Base-by-base conservation (phyloP, 176 grass and related monocot genomes). In the Triticum turgidum region DNA sequence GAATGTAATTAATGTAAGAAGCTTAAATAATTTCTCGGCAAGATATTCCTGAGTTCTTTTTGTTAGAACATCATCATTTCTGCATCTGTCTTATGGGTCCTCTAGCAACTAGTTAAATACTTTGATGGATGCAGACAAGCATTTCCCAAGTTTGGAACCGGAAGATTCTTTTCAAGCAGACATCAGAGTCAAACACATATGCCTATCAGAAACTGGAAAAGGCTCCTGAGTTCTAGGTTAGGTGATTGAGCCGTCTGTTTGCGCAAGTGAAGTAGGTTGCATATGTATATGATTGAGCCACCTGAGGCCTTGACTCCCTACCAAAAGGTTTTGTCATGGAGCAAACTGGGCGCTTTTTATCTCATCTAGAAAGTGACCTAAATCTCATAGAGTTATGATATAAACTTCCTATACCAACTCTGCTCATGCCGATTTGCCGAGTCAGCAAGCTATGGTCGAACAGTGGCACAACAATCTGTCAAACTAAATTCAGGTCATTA, bases 311-410 rank as follows among this genome's bases (percentile, higher is more conserved):
- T 45, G 47, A 77, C 10, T 76, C 18, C 63, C 1, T 18, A 77
- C 5, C 45, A 45, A 67, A 56, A 85, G 21, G 12, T 67, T 85
- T 67, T 85, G 7, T 54, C 29, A 85, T 61, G 3, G 13, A 69
- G 13, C 34, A 88, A 82, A 88, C 18, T 42, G 25, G 20, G 32
- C 24, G 77, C 17, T 77, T 81, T 61, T 61, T 24, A 77, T 76
- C 51, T 69, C 5, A 20, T 78, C 35, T 76, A 69, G 72, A 77
- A 78, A 78, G 25, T 24, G 63, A 83, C 30, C 52, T 62, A 44
- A 78, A 24, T 49, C 22, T 35, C 9, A 81, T 37, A 73, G 3
- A 49, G 38, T 18, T 42, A 80, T 30, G 4, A 22, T 81, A 81
- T 87, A 38, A 64, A 37, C 29, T 81, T 15, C 20, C 25, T 64